These are phyloP conservation scores for Aegilops bicornis DNA, from an alignment of 176 grass and related monocot species.

Conservation along the genomic window DNA sequence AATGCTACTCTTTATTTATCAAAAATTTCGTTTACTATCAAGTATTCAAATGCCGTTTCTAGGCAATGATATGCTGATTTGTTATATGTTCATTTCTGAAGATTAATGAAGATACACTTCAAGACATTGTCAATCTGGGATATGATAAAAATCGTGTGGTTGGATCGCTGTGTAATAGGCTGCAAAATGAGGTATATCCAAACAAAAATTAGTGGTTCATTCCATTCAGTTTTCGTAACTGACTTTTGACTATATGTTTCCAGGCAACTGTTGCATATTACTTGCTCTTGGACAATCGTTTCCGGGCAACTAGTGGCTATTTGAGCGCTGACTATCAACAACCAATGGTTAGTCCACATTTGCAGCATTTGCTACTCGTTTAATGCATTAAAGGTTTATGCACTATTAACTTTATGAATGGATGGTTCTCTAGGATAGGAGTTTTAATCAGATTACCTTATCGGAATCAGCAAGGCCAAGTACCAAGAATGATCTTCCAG, in stretches of 20 bases:
- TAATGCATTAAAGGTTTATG: neutral
- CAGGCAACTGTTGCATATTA: conserved; percentile 97
- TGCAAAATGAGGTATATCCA: conserved; percentile 80
- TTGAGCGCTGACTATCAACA: conserved; percentile 82
- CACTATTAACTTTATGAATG: neutral
- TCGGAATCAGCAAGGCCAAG: conserved; percentile 37
- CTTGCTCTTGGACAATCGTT: conserved; percentile 89
- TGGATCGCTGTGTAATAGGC: conserved; percentile 74
- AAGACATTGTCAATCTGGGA: conserved; percentile 73
- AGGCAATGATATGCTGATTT: neutral
- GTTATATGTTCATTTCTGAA: conserved; percentile 40
- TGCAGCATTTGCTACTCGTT: neutral
- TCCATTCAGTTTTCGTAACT: conserved; percentile 20
- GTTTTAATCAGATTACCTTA: conserved; percentile 22
- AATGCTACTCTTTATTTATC: neutral
- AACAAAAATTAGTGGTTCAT: conserved; percentile 2
- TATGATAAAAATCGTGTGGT: conserved; percentile 72
- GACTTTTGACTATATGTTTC: conserved; percentile 31
- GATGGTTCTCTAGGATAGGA: conserved; percentile 27
- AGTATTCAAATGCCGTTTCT: neutral
- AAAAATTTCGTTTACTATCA: neutral
- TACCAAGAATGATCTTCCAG: conserved; percentile 37
- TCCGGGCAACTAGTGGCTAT: conserved; percentile 76
- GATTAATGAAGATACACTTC: conserved; percentile 91
- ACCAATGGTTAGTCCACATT: conserved; percentile 54